Evolutionary conservation across 495 filamentous ascomycete genomes (phyloP).

Genomic region (Talaromyces liani): DNA sequence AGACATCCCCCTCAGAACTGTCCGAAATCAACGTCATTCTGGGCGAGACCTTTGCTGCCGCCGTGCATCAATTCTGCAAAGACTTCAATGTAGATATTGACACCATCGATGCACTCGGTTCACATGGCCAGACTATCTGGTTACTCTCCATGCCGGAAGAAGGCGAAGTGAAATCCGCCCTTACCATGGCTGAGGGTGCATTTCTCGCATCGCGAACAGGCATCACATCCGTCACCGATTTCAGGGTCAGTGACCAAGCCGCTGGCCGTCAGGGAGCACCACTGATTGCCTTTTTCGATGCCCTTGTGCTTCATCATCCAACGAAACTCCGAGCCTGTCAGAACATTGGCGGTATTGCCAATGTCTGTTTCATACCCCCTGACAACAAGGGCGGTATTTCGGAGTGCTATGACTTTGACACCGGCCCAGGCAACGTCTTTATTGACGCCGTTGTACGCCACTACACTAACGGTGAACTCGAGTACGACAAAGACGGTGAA

Average conservation of each 20-base stretch:
- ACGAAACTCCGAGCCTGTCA: constrained; percentile 49
- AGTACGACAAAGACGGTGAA: constrained; percentile 39
- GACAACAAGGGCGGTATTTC: constrained; percentile 40
- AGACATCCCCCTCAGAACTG: constrained; percentile 43
- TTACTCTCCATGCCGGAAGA: constrained; percentile 44
- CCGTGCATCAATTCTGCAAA: constrained; percentile 38
- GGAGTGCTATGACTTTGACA: constrained; percentile 45
- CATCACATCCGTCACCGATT: constrained; percentile 39
- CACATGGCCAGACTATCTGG: constrained; percentile 55
- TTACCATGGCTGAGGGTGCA: constrained; percentile 40
- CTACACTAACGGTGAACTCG: constrained; percentile 24
- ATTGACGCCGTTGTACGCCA: constrained; percentile 32
- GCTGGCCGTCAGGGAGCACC: constrained; percentile 39
- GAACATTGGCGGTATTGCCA: constrained; percentile 54
- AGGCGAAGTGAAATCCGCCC: constrained; percentile 39
- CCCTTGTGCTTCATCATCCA: constrained; percentile 46
- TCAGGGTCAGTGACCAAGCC: constrained; percentile 37
- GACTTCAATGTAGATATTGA: constrained; percentile 37
- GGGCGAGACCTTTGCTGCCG: constrained; percentile 43
- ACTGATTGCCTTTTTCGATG: constrained; percentile 41
- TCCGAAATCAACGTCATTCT: constrained; percentile 46
- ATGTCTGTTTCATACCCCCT: constrained; percentile 53
- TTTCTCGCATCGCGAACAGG: constrained; percentile 36
- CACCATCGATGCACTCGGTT: constrained; percentile 47
- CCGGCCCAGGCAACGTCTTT: constrained; percentile 34